A percentile compares a stretch with the other conserved stretches of the same genome.
Evolutionary conservation across 176 grass and related monocot species (phyloP).

Genomic region (Lolium rigidum): DNA sequence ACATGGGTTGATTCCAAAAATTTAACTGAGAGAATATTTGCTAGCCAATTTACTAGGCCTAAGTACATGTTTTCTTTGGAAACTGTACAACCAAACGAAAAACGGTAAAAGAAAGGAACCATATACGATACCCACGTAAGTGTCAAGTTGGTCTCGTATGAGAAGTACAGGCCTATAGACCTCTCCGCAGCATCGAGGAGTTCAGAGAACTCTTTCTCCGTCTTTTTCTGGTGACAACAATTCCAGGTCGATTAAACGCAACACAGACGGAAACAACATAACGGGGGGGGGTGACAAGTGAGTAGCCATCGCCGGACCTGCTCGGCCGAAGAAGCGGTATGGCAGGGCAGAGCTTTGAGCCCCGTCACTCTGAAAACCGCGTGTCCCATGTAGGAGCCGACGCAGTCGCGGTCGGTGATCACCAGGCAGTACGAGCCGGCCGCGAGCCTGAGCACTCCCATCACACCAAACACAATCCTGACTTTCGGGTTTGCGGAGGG

Average conservation of each 20-base stretch:
- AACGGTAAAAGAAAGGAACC: not conserved
- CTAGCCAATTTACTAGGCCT: not conserved
- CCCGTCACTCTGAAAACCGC: slow-evolving; percentile 69
- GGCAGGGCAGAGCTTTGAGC: slow-evolving; percentile 64
- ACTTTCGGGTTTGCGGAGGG: slow-evolving; percentile 48
- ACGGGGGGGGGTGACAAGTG: slow-evolving; percentile 1
- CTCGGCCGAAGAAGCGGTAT: slow-evolving; percentile 52
- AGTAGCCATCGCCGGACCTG: slow-evolving; percentile 36
- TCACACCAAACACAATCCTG: slow-evolving; percentile 61
- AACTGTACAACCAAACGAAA: not conserved
- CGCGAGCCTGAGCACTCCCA: slow-evolving; percentile 74
- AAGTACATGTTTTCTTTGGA: not conserved
- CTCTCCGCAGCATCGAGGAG: slow-evolving; percentile 66
- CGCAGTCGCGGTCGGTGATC: slow-evolving; percentile 60
- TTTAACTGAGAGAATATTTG: not conserved
- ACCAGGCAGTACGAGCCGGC: slow-evolving; percentile 65
- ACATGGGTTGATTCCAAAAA: not conserved
- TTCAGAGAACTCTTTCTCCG: slow-evolving; percentile 61
- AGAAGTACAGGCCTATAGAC: slow-evolving; percentile 74
- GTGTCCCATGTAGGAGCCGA: slow-evolving; percentile 71
- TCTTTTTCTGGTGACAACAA: slow-evolving; percentile 65
- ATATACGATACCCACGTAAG: slow-evolving; percentile 52
- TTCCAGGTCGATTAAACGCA: not conserved
- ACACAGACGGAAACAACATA: not conserved
- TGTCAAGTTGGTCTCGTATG: slow-evolving; percentile 83